These are phyloP conservation scores for Hortaea werneckii DNA, from an alignment of 2,329 filamentous ascomycete genomes.

Conservation along the genomic window DNA sequence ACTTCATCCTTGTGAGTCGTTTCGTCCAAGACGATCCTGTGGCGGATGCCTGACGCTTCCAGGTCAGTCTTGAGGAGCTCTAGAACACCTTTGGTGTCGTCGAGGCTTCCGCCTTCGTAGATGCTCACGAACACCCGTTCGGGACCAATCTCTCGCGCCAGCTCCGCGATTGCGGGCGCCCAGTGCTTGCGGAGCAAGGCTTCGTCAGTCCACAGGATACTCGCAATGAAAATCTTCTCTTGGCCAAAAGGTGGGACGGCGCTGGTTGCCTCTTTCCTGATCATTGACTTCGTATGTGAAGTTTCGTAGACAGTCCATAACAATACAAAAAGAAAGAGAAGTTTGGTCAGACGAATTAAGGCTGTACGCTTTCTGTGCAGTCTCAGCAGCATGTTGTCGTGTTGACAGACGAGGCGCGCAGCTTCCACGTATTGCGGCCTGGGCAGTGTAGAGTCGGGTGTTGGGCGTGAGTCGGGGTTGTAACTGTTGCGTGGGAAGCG, in stretches of 20 bases:
- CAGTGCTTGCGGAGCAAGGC: slow-evolving; percentile 51
- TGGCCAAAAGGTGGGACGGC: slow-evolving; percentile 9
- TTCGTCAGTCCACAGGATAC: slow-evolving; percentile 60
- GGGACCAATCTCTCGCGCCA: slow-evolving; percentile 48
- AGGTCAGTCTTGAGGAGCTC: slow-evolving; percentile 46
- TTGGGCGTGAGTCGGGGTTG: too few relatives aligned
- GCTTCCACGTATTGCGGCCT: too few relatives aligned
- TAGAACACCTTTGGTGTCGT: slow-evolving; percentile 55
- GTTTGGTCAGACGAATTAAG: background rate
- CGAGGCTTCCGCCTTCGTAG: slow-evolving; percentile 59
- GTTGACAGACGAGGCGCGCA: too few relatives aligned
- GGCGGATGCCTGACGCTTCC: slow-evolving; percentile 41
- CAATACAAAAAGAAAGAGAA: slow-evolving; percentile 7
- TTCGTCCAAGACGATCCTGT: slow-evolving; percentile 48
- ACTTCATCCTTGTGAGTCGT: slow-evolving; percentile 49
- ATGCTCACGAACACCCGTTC: slow-evolving; percentile 60
- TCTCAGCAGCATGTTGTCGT: slow-evolving; percentile 1
- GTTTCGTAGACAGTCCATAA: slow-evolving; percentile 14
- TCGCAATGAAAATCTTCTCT: slow-evolving; percentile 52
- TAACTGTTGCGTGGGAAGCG: too few relatives aligned
- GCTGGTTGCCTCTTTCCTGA: slow-evolving; percentile 7
- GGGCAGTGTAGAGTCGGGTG: too few relatives aligned
- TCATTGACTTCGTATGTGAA: slow-evolving; percentile 10
- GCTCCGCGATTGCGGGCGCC: slow-evolving; percentile 49
- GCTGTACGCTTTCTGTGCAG: background rate